These are phyloP conservation scores for Russula sp. DNA, from an alignment of 768 basidiomycete species.

Conservation along the genomic window DNA sequence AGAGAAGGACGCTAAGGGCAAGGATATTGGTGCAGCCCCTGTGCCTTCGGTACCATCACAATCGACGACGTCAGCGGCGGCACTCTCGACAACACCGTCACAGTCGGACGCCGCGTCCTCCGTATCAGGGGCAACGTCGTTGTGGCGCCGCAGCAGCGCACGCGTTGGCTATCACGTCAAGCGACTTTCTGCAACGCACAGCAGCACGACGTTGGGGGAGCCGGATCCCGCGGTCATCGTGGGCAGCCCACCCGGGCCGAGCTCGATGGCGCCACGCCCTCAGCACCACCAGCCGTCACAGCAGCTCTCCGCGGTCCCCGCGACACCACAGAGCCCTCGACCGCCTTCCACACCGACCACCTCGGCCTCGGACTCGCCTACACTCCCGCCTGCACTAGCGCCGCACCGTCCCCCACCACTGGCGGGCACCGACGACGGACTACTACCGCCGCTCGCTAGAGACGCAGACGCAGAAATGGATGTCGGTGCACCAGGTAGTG, in stretches of 20 bases:
- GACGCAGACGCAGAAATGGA: neutral
- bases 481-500: neutral
- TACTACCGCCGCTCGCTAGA: neutral
- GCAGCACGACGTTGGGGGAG: constrained; percentile 7
- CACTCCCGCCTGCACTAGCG: neutral
- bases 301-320: neutral
- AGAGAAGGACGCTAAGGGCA: constrained; percentile 18
- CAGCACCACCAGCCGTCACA: neutral
- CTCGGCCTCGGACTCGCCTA: constrained; percentile 5
- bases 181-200: constrained; percentile 11
- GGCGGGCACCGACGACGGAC: neutral
- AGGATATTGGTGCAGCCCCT: constrained; percentile 1
- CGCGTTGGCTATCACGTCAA: constrained; percentile 12
- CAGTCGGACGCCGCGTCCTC: constrained; percentile 20
- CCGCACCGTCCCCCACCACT: neutral
- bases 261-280: neutral
- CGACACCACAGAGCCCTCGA: neutral
- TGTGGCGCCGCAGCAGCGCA: constrained; percentile 21
- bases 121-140: constrained; percentile 9
- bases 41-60: neutral
- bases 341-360: constrained; percentile 1
- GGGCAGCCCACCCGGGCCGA: neutral
- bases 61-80: constrained; percentile 8
- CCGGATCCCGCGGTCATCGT: neutral
- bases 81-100: constrained; percentile 15